These are phyloP conservation scores for Cryptococcus maquisensis DNA, from an alignment of 1,284 basidiomycete genomes.

Conservation along the genomic window DNA sequence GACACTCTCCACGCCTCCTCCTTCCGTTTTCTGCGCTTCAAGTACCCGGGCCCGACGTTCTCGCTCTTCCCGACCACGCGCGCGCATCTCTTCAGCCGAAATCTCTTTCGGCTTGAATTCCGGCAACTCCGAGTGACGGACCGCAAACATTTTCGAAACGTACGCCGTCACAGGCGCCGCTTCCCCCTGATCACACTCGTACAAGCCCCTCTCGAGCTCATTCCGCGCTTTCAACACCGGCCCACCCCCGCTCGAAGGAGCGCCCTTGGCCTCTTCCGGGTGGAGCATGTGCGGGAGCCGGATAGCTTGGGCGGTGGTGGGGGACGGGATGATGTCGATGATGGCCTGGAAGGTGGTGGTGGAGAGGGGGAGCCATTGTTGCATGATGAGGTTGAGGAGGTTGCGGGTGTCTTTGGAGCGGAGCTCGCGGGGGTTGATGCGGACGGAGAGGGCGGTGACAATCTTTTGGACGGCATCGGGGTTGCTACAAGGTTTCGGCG, in stretches of 20 bases:
- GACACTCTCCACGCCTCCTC: slow-evolving; percentile 16
- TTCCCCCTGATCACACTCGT: slow-evolving; percentile 61
- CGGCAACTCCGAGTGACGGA: slow-evolving; percentile 72
- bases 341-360: slow-evolving; percentile 88
- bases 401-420: slow-evolving; percentile 84
- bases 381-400: slow-evolving; percentile 80
- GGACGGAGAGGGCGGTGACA: slow-evolving; percentile 73
- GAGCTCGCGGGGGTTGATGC: slow-evolving; percentile 82
- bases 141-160: slow-evolving; percentile 98
- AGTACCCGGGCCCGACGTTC: slow-evolving; percentile 52
- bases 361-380: slow-evolving; percentile 94
- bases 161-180: slow-evolving; percentile 72
- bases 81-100: slow-evolving; percentile 83
- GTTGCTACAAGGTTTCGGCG: too few species aligned
- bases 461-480: slow-evolving; percentile 87
- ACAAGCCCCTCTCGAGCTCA: slow-evolving; percentile 77
- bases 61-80: slow-evolving; percentile 62
- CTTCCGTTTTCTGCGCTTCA: slow-evolving; percentile 33
- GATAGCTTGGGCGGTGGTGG: slow-evolving; percentile 71
- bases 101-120: slow-evolving; percentile 72
- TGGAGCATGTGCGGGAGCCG: slow-evolving; percentile 92
- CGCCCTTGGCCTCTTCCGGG: slow-evolving; percentile 57
- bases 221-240: slow-evolving; percentile 58
- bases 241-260: slow-evolving; percentile 8
- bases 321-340: slow-evolving; percentile 88